Percentiles rank a stretch among this genome's conserved stretches.
These are phyloP conservation scores for Ophiostoma quercus DNA, from an alignment of 2,329 filamentous ascomycete species.

Conservation along the genomic window DNA sequence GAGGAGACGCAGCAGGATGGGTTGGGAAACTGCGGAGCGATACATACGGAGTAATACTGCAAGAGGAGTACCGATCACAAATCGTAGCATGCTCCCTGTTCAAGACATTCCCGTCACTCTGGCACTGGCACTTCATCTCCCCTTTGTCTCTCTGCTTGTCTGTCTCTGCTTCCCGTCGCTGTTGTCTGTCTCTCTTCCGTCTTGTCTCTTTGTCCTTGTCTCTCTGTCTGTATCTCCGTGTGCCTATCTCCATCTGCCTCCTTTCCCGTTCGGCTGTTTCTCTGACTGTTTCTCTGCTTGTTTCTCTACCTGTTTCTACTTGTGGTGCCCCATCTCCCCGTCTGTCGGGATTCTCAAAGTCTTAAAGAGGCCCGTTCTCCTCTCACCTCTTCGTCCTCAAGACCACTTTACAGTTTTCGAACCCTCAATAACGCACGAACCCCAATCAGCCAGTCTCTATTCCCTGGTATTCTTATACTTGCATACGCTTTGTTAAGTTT, in stretches of 20 bases:
- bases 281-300: background rate
- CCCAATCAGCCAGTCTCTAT: background rate
- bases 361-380: background rate
- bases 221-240: background rate
- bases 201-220: background rate
- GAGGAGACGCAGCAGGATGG: background rate
- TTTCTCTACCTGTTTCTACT: background rate
- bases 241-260: background rate
- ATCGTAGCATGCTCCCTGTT: background rate
- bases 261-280: background rate
- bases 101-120: slow-evolving; percentile 5
- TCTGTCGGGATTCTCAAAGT: background rate
- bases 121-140: slow-evolving; percentile 1
- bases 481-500: background rate
- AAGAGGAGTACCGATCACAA: background rate
- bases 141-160: background rate
- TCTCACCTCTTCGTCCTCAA: background rate
- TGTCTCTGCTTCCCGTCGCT: background rate
- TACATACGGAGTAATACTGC: background rate
- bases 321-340: background rate
- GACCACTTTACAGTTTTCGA: background rate
- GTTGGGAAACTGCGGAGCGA: slow-evolving; percentile 3
- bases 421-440: background rate
- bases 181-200: background rate
- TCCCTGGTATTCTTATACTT: background rate